Base-by-base conservation (phyloP, 805 yeast genomes). In the Cyberlindnera petersonii region DNA sequence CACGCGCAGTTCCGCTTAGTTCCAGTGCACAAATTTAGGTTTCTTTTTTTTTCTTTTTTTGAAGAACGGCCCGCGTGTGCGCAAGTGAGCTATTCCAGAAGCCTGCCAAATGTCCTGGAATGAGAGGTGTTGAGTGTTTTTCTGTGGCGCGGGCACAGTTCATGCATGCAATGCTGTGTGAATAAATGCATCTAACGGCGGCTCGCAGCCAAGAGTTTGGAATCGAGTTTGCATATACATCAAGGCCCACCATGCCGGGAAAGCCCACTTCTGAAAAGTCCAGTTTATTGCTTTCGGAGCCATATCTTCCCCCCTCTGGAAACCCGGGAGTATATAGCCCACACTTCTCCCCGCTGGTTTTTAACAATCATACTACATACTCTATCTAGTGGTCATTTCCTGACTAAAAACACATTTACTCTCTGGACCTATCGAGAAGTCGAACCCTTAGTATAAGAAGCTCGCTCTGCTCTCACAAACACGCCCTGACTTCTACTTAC, bases 121-220 rank as follows among this genome's bases (percentile, higher is more conserved):
- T 8, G 17, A 28, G 33, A 31, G 44, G 40, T 26, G 26, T 35
- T 37, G 40, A 40, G 37, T 40, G 36, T 40, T 32, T 16, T 13
- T 37, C 21, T 22, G 30, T 17, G 11, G 37, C 33, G 36, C 33
- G 39, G 13, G 13, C 33, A 5, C 17, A 14, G 14, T 21, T n/a
- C 26, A 8, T 9, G 26, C 16, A 5, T 18, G 29, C 20, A 26
- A 17, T 11, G 5, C 19, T 14, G 15, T 14, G 17, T 17, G 23
- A 31, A 32, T 21, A 24, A 10, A 13, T 24, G 36, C 39, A 22
- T 31, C 24, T 24, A 19, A 28, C 35, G 34, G 35, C 44, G 26
- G 34, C 34, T 28, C 37, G 20, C 37, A 32, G 27, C 32, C 32
- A 27, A 40, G 39, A 31, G 39, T 40, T 40, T 34, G 36, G 31